Percentiles rank a stretch among this genome's conserved stretches.
Evolutionary conservation across 257 asterid genomes (phyloP).

Genomic region (Primulina tabacum): DNA sequence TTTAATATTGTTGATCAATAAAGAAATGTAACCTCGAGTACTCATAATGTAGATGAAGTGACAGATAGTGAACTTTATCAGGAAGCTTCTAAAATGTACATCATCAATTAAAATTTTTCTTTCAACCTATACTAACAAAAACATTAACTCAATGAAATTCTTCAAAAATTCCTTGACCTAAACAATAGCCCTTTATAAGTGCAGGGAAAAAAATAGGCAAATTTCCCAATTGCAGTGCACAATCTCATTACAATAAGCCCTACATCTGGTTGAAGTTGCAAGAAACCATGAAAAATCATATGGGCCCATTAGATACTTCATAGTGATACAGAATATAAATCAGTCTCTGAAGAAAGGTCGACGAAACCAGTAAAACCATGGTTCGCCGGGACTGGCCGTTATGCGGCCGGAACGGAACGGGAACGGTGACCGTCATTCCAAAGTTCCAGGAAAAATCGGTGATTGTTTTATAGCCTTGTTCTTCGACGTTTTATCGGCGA

Average conservation of each 20-base stretch:
- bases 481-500: too few relatives aligned
- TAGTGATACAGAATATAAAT: neutral
- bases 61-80: neutral
- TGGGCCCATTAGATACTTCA: neutral
- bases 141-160: neutral
- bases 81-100: neutral
- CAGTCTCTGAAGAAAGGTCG: neutral
- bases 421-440: too few relatives aligned
- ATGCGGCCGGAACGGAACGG: too few relatives aligned
- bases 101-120: constrained; percentile 5
- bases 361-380: constrained; percentile 2
- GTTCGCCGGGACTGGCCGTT: too few relatives aligned
- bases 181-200: neutral
- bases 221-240: neutral
- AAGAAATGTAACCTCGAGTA: neutral
- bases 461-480: too few relatives aligned
- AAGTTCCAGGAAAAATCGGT: too few relatives aligned
- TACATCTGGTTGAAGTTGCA: neutral
- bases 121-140: neutral
- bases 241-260: neutral
- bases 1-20: neutral
- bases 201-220: constrained; percentile 14
- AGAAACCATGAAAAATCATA: neutral
- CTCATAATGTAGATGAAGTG: neutral
- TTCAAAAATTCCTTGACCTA: neutral